phyloP scores from a whole-genome alignment of 441 rosid genomes.

The Omphalea diandra region DNA sequence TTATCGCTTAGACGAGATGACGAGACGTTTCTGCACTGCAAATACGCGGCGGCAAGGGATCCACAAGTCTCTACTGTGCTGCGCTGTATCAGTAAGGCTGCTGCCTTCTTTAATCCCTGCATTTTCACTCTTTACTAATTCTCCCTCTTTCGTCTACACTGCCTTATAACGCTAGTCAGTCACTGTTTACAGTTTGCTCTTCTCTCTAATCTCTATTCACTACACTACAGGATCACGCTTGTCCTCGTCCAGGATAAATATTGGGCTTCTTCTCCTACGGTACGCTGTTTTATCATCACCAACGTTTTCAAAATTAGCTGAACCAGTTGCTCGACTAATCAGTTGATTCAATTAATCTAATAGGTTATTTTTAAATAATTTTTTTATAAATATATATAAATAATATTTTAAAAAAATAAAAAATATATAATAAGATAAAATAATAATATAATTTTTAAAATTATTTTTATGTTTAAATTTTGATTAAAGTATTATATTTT shows the following conservation, averaged over 20 bases:
- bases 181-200: not conserved
- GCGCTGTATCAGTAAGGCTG: conserved; percentile 29
- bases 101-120: conserved; percentile 35
- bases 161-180: too few species aligned
- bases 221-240: not conserved
- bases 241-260: not conserved
- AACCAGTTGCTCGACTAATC: too few species aligned
- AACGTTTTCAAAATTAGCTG: too few species aligned
- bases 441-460: too few species aligned
- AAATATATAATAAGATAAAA: too few species aligned
- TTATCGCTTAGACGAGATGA: conserved; percentile 40
- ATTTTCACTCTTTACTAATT: conserved; percentile 19
- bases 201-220: not conserved
- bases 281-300: too few species aligned
- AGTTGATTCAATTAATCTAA: too few species aligned
- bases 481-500: too few species aligned
- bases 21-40: conserved; percentile 31
- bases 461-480: too few species aligned
- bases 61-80: conserved; percentile 18
- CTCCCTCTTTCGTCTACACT: not conserved
- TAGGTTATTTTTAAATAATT: too few species aligned
- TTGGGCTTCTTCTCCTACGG: not conserved
- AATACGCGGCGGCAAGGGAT: conserved; percentile 12
- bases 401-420: too few species aligned
- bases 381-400: too few species aligned